Evolutionary conservation across 2,329 filamentous ascomycete species (phyloP), one percentile per base, ranked within the genome.

Genomic region (Hawksworthiomyces lignivorus): DNA sequence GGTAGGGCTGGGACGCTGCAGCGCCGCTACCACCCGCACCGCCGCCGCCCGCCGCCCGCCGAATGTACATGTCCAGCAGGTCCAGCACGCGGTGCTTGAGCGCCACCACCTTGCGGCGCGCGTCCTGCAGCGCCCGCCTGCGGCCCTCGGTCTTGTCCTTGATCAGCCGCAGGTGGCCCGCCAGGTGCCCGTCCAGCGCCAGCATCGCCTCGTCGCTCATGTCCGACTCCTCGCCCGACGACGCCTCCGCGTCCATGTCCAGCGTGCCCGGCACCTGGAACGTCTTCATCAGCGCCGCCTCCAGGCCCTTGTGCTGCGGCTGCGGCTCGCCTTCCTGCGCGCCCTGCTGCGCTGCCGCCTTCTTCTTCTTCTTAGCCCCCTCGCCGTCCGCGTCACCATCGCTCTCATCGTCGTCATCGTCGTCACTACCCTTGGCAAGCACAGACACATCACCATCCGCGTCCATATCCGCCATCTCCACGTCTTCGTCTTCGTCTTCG

Each of bases 181-280:
- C 78, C 4, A 98, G 77, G 56, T 90, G 83, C 10, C 76, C 75
- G 54, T 97, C 90, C 14, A 97, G 69, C 4, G 81, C 81, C 64
- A 95, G 81, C 92, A 97, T 97, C 58, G 95, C 84, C 15, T 90
- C 88, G 63, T 97, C 90, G 47, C 87, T 84, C 88, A 98, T 95
- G 62, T 95, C 87, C 3, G 76, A 80, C 46, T 84, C 83, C 9
- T 74, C 74, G 22, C 78, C 78, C 1, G 69, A 74, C 1, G 69
- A 69, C 3, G 73, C 72, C 2, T 73, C 73, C 2, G 72, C 68
- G n/a, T 62, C 64, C 49, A 80, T 75, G 41, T 72, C 68, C 14
- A 62, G 64, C 40, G 80, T 74, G 56, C 82, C 75, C 18, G 42
- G 24, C 5, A 47, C 20, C 2, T 31, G 27, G 27, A 45, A 52